phyloP scores from a whole-genome alignment of 108 stramenopile genomes.

The Cyclostephanos tholiformis region DNA sequence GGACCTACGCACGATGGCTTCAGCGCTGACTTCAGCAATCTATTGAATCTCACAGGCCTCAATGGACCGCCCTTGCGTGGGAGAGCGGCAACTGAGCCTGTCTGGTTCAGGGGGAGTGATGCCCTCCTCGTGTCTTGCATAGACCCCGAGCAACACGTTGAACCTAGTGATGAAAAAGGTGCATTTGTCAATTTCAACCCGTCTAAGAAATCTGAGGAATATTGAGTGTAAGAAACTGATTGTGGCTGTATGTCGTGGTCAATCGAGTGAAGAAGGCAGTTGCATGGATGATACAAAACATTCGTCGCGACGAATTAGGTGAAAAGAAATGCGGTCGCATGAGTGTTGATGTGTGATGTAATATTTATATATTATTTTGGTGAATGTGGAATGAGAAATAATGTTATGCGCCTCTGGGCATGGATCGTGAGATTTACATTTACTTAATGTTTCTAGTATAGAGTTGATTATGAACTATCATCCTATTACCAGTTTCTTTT shows the following conservation, averaged over 20 bases:
- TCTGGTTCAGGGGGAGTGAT: conserved; percentile 27
- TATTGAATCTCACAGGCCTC: conserved; percentile 36
- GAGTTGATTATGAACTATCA: no score
- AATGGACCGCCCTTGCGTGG: conserved; percentile 42
- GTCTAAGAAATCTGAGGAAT: background rate
- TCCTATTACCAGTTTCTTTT: no score
- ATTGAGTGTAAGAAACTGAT: background rate
- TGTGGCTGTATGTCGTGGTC: background rate
- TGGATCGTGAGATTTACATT: background rate
- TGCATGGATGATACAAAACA: background rate
- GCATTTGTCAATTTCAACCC: conserved; percentile 8
- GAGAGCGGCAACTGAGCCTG: conserved; percentile 48
- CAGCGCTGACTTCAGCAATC: conserved; percentile 39
- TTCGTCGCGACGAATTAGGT: no score
- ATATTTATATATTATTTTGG: background rate
- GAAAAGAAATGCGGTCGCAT: background rate
- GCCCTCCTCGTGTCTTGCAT: conserved; percentile 26
- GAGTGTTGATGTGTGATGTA: background rate
- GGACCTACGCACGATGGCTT: conserved; percentile 21
- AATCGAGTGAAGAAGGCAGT: background rate
- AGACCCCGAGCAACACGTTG: conserved; percentile 24
- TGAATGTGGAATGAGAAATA: conserved; percentile 3
- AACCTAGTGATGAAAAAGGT: background rate
- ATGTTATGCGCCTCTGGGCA: background rate
- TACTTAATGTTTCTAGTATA: no score